A percentile compares a stretch with the other conserved stretches of the same genome.
Evolutionary conservation across 805 yeast species (phyloP).

Genomic region (Tetrapisispora phaffii): DNA sequence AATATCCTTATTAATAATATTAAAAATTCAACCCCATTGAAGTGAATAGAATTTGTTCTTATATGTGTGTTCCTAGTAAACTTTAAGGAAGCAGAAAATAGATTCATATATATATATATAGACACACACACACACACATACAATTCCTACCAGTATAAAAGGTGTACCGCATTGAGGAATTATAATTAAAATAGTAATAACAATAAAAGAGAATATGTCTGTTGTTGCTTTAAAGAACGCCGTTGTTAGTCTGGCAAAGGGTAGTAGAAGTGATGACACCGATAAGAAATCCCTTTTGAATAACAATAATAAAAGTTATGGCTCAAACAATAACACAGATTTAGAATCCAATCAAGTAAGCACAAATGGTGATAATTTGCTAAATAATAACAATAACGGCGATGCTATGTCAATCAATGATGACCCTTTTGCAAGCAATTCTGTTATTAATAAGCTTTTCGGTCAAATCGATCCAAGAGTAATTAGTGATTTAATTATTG

Average conservation of each 20-base stretch:
- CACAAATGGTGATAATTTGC: neutral
- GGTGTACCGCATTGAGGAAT: neutral
- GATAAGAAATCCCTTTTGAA: slow-evolving; percentile 14
- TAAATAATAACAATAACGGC: neutral
- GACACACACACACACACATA: neutral
- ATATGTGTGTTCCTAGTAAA: too few relatives aligned
- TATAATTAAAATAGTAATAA: too few relatives aligned
- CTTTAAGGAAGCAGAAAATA: too few relatives aligned
- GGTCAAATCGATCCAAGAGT: slow-evolving; percentile 75
- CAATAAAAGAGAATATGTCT: slow-evolving; percentile 14
- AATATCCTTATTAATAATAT: too few relatives aligned
- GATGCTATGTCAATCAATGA: neutral
- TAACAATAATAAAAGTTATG: slow-evolving; percentile 9
- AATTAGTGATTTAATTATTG: slow-evolving; percentile 85
- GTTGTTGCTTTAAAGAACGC: slow-evolving; percentile 27
- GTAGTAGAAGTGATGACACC: slow-evolving; percentile 3
- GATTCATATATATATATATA: neutral
- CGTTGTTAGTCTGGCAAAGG: slow-evolving; percentile 8
- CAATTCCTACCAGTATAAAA: neutral
- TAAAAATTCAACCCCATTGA: too few relatives aligned
- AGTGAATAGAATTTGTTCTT: too few relatives aligned
- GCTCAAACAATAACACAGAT: slow-evolving; percentile 7
- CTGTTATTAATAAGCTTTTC: slow-evolving; percentile 29
- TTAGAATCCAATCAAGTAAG: slow-evolving; percentile 7
- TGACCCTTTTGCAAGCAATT: neutral